Percentiles rank a stretch among this genome's conserved stretches.
These are phyloP conservation scores for Crepidotus variabilis DNA, from an alignment of 768 basidiomycete genomes.

Conservation along the genomic window DNA sequence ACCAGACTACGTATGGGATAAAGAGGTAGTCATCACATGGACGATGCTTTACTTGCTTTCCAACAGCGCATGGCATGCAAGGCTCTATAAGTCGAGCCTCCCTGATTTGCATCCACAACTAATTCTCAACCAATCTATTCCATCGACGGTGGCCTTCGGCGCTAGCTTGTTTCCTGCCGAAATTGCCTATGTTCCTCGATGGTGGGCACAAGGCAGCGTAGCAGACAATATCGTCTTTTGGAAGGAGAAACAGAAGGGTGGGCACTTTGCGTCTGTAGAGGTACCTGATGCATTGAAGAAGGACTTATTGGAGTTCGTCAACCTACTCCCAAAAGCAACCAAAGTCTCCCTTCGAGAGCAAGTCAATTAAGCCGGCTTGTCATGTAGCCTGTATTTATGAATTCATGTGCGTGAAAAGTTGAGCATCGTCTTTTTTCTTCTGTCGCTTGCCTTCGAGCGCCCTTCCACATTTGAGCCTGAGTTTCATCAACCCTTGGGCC, in stretches of 20 bases:
- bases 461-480: too few species aligned
- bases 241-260: conserved; percentile 36
- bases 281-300: conserved; percentile 31
- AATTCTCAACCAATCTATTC: conserved; percentile 17
- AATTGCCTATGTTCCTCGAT: conserved; percentile 25
- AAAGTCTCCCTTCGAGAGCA: neutral
- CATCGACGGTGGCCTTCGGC: conserved; percentile 34
- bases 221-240: conserved; percentile 38
- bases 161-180: conserved; percentile 41
- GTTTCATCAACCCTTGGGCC: too few species aligned
- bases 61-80: conserved; percentile 28
- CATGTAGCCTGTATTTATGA: too few species aligned
- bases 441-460: too few species aligned
- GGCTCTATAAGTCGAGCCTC: conserved; percentile 27
- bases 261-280: conserved; percentile 45
- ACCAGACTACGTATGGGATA: conserved; percentile 25
- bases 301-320: conserved; percentile 30
- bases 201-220: conserved; percentile 37
- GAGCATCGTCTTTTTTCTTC: too few species aligned
- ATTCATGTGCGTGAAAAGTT: too few species aligned
- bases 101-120: conserved; percentile 5
- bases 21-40: conserved; percentile 32
- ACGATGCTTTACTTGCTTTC: conserved; percentile 35
- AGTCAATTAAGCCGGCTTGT: too few species aligned
- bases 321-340: conserved; percentile 10